These are phyloP conservation scores for Peribolospora kevripleyi DNA, from an alignment of 768 basidiomycete species.

Conservation along the genomic window DNA sequence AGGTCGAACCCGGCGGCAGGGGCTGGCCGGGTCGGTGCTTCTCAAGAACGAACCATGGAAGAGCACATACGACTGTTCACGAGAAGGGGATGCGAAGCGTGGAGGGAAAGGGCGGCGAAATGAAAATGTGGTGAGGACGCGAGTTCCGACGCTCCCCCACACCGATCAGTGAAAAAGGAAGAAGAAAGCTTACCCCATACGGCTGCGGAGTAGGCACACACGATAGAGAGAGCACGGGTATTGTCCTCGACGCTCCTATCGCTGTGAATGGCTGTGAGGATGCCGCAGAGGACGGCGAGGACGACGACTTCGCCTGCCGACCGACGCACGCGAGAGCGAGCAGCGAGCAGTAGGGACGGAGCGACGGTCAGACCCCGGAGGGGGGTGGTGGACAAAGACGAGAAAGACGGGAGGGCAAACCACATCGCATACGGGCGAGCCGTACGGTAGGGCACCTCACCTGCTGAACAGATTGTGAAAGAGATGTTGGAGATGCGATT, in stretches of 20 bases:
- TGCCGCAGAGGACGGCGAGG: constrained; percentile 16
- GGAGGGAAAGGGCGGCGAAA: too few species aligned
- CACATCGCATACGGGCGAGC: too few species aligned
- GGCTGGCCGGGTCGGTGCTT: constrained; percentile 17
- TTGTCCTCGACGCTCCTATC: constrained; percentile 14
- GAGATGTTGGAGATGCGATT: constrained; percentile 17
- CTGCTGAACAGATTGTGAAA: constrained; percentile 17
- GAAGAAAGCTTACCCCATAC: constrained; percentile 12
- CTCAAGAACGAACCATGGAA: constrained; percentile 18
- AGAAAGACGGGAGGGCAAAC: too few species aligned
- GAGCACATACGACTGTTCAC: constrained; percentile 13
- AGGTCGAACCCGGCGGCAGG: constrained; percentile 10
- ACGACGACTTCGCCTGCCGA: constrained; percentile 11
- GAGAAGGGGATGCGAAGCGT: neutral
- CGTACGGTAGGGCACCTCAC: neutral
- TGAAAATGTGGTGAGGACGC: too few species aligned
- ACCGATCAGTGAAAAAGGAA: neutral
- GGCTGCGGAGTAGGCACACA: constrained; percentile 16
- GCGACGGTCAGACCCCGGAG: too few species aligned
- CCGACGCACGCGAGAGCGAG: too few species aligned
- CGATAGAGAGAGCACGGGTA: constrained; percentile 15
- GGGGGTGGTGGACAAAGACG: too few species aligned
- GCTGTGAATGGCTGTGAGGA: constrained; percentile 14
- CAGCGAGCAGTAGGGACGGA: too few species aligned
- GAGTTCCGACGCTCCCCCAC: too few species aligned